These are phyloP conservation scores for Straminergon stramineum DNA, from an alignment of 225 moss, liverwort and hornwort species.

Conservation along the genomic window DNA sequence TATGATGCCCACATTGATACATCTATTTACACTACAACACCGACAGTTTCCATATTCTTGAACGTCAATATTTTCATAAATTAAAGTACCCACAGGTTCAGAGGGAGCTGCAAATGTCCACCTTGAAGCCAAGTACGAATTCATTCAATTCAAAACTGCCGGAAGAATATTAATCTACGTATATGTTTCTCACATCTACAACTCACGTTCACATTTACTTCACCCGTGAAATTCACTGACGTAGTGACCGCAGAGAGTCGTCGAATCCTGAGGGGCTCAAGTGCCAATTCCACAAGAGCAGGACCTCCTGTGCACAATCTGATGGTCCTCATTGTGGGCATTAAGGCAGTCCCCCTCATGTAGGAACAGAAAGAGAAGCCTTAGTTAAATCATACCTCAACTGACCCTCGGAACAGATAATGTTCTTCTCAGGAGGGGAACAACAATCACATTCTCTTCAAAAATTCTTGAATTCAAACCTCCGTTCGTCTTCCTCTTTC, in stretches of 20 bases:
- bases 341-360: constrained; percentile 16
- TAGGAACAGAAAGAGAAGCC: constrained; percentile 35
- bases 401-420: constrained; percentile 39
- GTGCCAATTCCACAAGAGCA: constrained; percentile 8
- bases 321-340: constrained; percentile 12
- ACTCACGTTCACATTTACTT: constrained; percentile 6
- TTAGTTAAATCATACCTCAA: constrained; percentile 55
- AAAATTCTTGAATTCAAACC: constrained; percentile 38
- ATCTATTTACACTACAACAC: not conserved
- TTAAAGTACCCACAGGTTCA: constrained; percentile 1
- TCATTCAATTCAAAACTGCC: not conserved
- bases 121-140: not conserved
- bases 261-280: constrained; percentile 14
- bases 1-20: not conserved
- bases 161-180: not conserved
- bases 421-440: constrained; percentile 34
- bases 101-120: not conserved
- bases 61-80: not conserved
- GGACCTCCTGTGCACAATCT: not conserved
- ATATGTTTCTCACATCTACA: constrained; percentile 2
- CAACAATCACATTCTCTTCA: constrained; percentile 52
- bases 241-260: not conserved
- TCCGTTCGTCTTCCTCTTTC: constrained; percentile 28
- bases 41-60: not conserved
- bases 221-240: not conserved